phyloP scores from a whole-genome alignment of 2,329 filamentous ascomycete species.

The Leptographium lundbergii region DNA sequence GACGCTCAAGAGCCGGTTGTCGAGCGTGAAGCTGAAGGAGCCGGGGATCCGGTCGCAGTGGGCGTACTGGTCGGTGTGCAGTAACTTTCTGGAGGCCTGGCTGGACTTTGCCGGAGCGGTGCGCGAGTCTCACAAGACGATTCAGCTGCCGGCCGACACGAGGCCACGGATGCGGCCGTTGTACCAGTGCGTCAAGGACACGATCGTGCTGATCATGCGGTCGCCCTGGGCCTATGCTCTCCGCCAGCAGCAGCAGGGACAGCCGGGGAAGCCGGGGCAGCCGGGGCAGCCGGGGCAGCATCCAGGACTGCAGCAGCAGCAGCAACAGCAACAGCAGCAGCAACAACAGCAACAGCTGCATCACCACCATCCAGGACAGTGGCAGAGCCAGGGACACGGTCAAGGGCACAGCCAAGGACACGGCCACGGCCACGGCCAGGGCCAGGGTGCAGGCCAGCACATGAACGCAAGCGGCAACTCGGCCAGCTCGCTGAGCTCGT shows the following conservation, averaged over 20 bases:
- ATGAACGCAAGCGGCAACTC: too few species aligned
- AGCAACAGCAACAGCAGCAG: too few species aligned
- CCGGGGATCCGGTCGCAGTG: conserved; percentile 55
- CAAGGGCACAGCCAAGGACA: too few species aligned
- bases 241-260: conserved; percentile 9
- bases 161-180: conserved; percentile 65
- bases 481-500: conserved; percentile 14
- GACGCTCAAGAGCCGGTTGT: conserved; percentile 58
- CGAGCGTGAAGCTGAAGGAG: conserved; percentile 73
- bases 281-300: too few species aligned
- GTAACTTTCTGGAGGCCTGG: conserved; percentile 60
- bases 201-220: conserved; percentile 54
- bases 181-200: conserved; percentile 73
- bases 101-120: conserved; percentile 50
- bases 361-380: too few species aligned
- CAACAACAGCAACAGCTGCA: too few species aligned
- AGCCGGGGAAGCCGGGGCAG: too few species aligned
- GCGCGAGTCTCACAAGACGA: conserved; percentile 39
- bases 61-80: conserved; percentile 58
- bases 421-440: too few species aligned
- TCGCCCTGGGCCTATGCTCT: conserved; percentile 42
- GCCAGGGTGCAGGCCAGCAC: too few species aligned
- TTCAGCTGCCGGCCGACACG: conserved; percentile 51
- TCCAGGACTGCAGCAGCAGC: too few species aligned
- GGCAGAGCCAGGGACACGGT: too few species aligned